Conservation (phyloP, 2,329 filamentous ascomycete genomes). For the Ophiostoma angusticollis region DNA sequence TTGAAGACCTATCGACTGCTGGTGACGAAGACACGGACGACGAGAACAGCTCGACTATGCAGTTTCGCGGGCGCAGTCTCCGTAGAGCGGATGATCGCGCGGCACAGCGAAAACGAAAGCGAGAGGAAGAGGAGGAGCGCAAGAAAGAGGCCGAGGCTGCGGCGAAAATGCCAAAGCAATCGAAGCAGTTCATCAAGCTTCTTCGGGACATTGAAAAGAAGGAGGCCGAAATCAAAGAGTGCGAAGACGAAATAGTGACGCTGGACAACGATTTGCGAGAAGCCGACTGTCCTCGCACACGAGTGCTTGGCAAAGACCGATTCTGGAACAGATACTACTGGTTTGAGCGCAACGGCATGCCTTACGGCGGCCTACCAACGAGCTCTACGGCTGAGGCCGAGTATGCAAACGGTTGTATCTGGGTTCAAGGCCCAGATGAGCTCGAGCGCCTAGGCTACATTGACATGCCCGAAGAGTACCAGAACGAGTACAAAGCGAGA, state of each 20-base stretch:
- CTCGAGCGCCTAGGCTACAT: constrained; percentile 79
- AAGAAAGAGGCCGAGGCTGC: constrained; percentile 54
- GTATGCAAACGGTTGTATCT: constrained; percentile 90
- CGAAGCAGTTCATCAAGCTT: constrained; percentile 79
- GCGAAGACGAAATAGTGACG: constrained; percentile 72
- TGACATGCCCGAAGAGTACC: constrained; percentile 56
- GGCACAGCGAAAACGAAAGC: constrained; percentile 65
- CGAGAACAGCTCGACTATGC: constrained; percentile 45
- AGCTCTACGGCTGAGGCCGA: constrained; percentile 78
- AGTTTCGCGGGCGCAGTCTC: constrained; percentile 39
- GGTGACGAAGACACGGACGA: constrained; percentile 51
- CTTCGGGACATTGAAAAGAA: constrained; percentile 82
- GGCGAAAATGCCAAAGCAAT: constrained; percentile 59
- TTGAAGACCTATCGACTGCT: constrained; percentile 48
- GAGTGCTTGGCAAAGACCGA: constrained; percentile 80
- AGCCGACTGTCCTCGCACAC: constrained; percentile 82
- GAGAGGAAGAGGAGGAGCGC: constrained; percentile 52
- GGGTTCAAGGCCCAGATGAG: constrained; percentile 91
- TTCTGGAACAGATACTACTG: constrained; percentile 99
- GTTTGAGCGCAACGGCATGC: constrained; percentile 98
- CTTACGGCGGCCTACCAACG: constrained; percentile 72
- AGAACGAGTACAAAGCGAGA: constrained; percentile 61
- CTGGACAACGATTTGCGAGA: constrained; percentile 89
- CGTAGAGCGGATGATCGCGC: constrained; percentile 55
- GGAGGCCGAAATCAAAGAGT: constrained; percentile 64